Evolutionary conservation across 2,329 filamentous ascomycete species (phyloP), one percentile per base, ranked within the genome.

Genomic region (Mariannaea sp.): DNA sequence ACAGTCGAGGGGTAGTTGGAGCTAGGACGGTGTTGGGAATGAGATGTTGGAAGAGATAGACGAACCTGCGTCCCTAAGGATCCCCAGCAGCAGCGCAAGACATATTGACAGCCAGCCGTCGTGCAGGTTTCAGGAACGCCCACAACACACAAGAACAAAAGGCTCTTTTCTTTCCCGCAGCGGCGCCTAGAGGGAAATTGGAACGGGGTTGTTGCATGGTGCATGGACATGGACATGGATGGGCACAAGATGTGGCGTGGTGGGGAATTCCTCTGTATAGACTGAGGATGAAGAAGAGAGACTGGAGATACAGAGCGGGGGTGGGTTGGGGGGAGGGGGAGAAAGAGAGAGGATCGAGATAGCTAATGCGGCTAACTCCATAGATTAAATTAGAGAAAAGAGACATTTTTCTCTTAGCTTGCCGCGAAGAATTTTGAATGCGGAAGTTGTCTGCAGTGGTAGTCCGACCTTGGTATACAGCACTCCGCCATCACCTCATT

Each of bases 161-260:
- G 29, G 8, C 22, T 16, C 30, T 35, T 16, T 7, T 35, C 20
- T 13, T 20, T 13, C 24, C 47, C 27, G 33, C 19, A 38, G 41
- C 35, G 53, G 56, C 56, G 55, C 36, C 40, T 52, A 52, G 41
- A 40, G 53, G n/a, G 60, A 59, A 65, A 65, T 65, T 65, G 62
- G 57, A 12, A 66, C 56, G 60, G 64, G 64, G 61, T 64, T 51
- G 35, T 16, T 61, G 61, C 63, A 65, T 62, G 32, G 13, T 59
- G 61, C 61, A 65, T 63, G 41, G 20, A 17, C 45, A 27, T 17
- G 40, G 49, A 35, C 39, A 41, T 29, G 44, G 29, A 41, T 29
- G 44, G 29, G 24, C 16, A 46, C 33, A 26, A 32, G 8, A 10
- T 32, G 20, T 30, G 39, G 36, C 22, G 26, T 29, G 38, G 49